Conservation (phyloP, 495 filamentous ascomycete genomes). For the Podospora pseudoanserina region DNA sequence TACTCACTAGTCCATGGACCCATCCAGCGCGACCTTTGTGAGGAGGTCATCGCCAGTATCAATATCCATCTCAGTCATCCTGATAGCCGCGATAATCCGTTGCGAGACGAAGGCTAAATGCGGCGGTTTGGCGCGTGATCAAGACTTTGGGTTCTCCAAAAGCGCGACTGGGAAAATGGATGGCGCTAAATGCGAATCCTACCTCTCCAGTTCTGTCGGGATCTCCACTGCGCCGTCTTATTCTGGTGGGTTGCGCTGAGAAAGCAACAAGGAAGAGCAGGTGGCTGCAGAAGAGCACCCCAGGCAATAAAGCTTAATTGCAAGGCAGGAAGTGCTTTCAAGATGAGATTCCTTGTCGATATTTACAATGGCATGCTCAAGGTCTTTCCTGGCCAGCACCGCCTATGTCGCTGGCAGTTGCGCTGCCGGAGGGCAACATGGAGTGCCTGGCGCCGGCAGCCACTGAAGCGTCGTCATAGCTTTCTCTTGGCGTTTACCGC, state of each 20-base stretch:
- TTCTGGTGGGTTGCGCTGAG: not conserved
- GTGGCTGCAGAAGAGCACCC: not conserved
- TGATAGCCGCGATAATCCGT: constrained; percentile 18
- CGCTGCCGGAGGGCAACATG: not conserved
- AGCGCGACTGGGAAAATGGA: not conserved
- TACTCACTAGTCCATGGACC: constrained; percentile 64
- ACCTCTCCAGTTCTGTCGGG: not conserved
- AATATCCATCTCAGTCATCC: constrained; percentile 42
- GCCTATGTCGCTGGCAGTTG: not conserved
- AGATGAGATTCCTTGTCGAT: not conserved
- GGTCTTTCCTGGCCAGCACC: not conserved
- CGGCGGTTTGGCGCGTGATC: constrained; percentile 12
- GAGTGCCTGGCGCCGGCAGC: not conserved
- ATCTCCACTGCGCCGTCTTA: not conserved
- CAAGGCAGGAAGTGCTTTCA: not conserved
- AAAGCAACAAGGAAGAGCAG: not conserved
- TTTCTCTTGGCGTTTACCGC: not conserved
- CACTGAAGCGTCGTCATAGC: constrained; percentile 2
- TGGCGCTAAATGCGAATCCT: not conserved
- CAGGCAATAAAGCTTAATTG: not conserved
- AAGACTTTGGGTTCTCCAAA: not conserved
- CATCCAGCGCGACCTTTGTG: constrained; percentile 59
- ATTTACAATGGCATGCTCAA: not conserved
- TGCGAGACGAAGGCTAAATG: constrained; percentile 8
- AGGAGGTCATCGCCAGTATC: constrained; percentile 62